These are phyloP conservation scores for Xanthoconium separans DNA, from an alignment of 1,284 basidiomycete species.

Conservation along the genomic window DNA sequence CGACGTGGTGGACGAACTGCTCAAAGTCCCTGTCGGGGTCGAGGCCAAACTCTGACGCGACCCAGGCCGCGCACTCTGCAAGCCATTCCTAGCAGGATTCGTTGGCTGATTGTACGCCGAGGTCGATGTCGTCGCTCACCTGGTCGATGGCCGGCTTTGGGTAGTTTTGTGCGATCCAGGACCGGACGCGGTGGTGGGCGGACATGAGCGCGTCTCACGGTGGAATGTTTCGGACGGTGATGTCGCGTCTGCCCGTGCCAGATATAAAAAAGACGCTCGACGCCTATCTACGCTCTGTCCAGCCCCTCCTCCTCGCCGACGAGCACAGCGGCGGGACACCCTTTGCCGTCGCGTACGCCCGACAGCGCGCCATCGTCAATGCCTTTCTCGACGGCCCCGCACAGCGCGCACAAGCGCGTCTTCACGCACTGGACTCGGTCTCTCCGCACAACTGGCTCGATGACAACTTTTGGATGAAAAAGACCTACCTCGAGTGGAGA, in stretches of 20 bases:
- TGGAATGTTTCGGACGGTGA: slow-evolving; percentile 19
- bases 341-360: slow-evolving; percentile 40
- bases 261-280: slow-evolving; percentile 75
- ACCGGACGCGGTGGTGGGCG: slow-evolving; percentile 23
- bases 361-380: slow-evolving; percentile 21
- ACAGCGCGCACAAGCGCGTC: slow-evolving; percentile 60
- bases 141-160: slow-evolving; percentile 56
- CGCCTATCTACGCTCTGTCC: slow-evolving; percentile 77
- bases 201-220: slow-evolving; percentile 20
- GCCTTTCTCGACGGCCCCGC: slow-evolving; percentile 27
- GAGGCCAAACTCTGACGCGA: slow-evolving; percentile 48
- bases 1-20: slow-evolving; percentile 50
- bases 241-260: slow-evolving; percentile 77
- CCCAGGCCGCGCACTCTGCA: slow-evolving; percentile 64
- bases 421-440: slow-evolving; percentile 77
- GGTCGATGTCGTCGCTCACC: slow-evolving; percentile 31
- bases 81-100: slow-evolving; percentile 61
- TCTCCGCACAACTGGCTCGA: slow-evolving; percentile 95
- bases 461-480: slow-evolving; percentile 91
- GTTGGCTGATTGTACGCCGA: background rate
- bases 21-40: slow-evolving; percentile 46
- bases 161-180: slow-evolving; percentile 50
- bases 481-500: slow-evolving; percentile 90
- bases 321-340: slow-evolving; percentile 57
- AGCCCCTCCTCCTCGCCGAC: slow-evolving; percentile 79